Base-by-base conservation (phyloP, 331 rosid genomes). In the Erythrophleum ivorense region DNA sequence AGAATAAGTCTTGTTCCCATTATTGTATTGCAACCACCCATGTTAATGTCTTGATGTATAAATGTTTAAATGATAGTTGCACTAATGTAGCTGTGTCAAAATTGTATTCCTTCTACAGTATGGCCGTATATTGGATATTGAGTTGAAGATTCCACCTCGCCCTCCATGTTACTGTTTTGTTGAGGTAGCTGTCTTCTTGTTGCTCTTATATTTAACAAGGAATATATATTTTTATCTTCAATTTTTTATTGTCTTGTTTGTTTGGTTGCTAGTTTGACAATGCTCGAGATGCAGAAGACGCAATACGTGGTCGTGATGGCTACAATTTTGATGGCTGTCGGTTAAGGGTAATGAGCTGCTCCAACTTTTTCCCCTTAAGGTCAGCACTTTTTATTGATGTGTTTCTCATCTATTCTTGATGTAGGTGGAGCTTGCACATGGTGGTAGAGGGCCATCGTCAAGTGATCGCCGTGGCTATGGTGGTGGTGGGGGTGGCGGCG, bases 401-500 rank as follows among this genome's bases (percentile, higher is more conserved):
- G 46, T 33, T 13, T 75, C 73, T 79, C 67, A 55, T 71, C 21
- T 77, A 38, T 79, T 60, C 43, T 58, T 79, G 69, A 73, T 80
- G 50, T 84, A 96, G 99, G 99, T 96, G 90, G 99, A 96, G 77
- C 99, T 96, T 77, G 99, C 99, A 66, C 99, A 94, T 87, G 98
- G 99, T 73, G 98, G 99, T 79, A 89, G 99, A 80, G 99, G 99
- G 9, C 95, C 95, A 53, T 85, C 99, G 21, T 92, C 98, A 77
- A 89, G 97, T 84, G 99, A 96, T 78, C 98, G 97, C 8, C 97
- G 95, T 76, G 93, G 95, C 55, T 88, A 95, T 80, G 94, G 94
- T 4, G 89, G 97, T 0, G 67, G 91, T 0, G 84, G 88, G 0
- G 86, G 90, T 0, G 81, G 88, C 0, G 87, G 92, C 0, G 81